Conservation (phyloP, 495 filamentous ascomycete genomes). For the Amphirosellinia nigrospora region DNA sequence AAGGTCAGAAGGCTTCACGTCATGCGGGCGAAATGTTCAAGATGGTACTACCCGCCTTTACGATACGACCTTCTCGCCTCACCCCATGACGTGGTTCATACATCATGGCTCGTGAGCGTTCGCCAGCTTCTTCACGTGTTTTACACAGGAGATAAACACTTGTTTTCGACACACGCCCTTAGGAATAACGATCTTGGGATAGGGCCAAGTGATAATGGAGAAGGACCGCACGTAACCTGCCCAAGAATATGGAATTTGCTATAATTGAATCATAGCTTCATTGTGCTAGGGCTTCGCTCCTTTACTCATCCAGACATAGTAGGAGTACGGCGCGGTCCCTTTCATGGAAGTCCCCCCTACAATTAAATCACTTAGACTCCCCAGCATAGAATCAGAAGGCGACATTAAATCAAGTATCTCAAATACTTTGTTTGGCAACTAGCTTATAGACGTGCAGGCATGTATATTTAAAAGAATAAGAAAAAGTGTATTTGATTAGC, state of each 20-base stretch:
- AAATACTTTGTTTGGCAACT: background rate
- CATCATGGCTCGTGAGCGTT: background rate
- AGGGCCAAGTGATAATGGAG: background rate
- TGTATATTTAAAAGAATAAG: too few relatives aligned
- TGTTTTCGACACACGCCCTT: background rate
- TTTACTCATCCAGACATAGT: background rate
- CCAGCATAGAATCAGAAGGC: too few relatives aligned
- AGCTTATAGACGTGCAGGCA: background rate
- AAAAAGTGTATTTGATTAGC: too few relatives aligned
- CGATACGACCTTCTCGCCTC: background rate
- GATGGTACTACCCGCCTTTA: background rate
- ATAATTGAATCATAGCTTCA: background rate
- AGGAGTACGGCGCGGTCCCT: background rate
- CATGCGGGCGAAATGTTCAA: background rate
- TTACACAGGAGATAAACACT: background rate
- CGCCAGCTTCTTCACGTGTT: background rate
- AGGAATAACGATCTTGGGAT: background rate
- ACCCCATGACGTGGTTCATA: background rate
- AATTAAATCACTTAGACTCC: background rate
- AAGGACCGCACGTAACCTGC: background rate
- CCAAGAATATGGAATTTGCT: background rate
- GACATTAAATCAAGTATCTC: too few relatives aligned
- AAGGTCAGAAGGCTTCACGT: background rate
- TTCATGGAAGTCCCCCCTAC: background rate
- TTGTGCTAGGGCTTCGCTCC: background rate